These are phyloP conservation scores for Clitoria ternatea DNA, from an alignment of 306 rosid genomes.

Conservation along the genomic window DNA sequence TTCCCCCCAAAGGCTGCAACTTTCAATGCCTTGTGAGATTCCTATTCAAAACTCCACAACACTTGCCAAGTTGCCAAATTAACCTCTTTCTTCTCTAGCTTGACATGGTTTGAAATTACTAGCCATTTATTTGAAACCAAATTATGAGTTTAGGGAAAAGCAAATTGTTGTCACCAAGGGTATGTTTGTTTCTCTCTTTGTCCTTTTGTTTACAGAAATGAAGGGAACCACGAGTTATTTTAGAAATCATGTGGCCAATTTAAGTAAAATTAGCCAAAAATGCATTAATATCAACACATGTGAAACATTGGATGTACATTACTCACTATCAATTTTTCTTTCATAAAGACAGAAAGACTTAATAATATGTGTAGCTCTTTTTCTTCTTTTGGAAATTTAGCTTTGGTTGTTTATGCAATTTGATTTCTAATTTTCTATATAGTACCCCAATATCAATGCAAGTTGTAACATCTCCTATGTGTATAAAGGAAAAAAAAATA, in stretches of 20 bases:
- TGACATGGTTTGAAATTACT: constrained; percentile 9
- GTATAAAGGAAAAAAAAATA: too few relatives aligned
- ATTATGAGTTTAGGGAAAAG: constrained; percentile 57
- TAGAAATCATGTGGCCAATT: neutral
- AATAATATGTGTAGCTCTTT: neutral
- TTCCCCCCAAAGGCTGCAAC: constrained; percentile 59
- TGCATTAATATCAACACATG: neutral
- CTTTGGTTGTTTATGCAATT: neutral
- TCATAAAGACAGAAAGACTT: neutral
- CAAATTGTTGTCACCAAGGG: constrained; percentile 74
- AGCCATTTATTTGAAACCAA: constrained; percentile 33
- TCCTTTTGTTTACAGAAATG: constrained; percentile 29
- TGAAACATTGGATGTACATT: neutral
- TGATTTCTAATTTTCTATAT: too few relatives aligned
- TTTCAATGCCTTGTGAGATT: constrained; percentile 70
- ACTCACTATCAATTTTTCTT: neutral
- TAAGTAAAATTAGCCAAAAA: neutral
- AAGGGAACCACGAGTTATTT: neutral
- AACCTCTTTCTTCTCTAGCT: constrained; percentile 19
- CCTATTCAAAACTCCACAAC: constrained; percentile 37
- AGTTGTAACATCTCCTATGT: neutral
- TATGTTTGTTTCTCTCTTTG: constrained; percentile 55
- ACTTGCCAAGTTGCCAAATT: neutral
- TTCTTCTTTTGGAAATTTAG: neutral
- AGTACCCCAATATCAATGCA: neutral